A percentile compares a stretch with the other conserved stretches of the same genome.
Conservation (phyloP, 176 grass and related monocot species). For the Elaeis guineensis region DNA sequence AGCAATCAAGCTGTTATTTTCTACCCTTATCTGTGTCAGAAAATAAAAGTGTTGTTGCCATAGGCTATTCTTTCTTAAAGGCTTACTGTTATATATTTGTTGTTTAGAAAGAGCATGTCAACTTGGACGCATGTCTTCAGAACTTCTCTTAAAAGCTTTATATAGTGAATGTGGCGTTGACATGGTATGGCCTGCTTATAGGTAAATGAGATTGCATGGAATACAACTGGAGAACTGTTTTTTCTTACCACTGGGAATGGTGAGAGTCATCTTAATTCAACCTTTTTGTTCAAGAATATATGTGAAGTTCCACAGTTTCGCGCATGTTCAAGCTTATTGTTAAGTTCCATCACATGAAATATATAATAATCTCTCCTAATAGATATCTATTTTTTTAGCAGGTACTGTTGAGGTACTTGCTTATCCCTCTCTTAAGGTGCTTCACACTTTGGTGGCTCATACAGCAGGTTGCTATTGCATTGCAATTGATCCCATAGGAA, state of each 20-base stretch:
- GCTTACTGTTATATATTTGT: no score
- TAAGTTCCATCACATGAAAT: no score
- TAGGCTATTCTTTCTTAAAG: no score
- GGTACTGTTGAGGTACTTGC: slow-evolving; percentile 79
- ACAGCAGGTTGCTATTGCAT: slow-evolving; percentile 99
- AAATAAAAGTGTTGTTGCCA: no score
- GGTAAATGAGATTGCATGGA: slow-evolving; percentile 99
- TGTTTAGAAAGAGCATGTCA: no score
- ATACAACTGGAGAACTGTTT: slow-evolving; percentile 96
- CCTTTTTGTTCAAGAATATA: slow-evolving; percentile 16
- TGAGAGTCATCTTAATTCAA: slow-evolving; percentile 24
- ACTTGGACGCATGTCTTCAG: neutral
- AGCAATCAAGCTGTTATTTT: no score
- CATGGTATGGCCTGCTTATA: slow-evolving; percentile 25
- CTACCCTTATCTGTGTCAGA: no score
- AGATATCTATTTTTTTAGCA: slow-evolving; percentile 26
- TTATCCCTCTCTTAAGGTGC: slow-evolving; percentile 60
- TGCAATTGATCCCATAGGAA: slow-evolving; percentile 86
- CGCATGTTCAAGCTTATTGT: no score
- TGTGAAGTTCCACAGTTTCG: no score
- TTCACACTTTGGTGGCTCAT: slow-evolving; percentile 82
- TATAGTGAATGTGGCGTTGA: neutral
- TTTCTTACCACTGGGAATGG: slow-evolving; percentile 96
- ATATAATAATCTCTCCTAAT: no score
- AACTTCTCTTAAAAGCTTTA: neutral